These are phyloP conservation scores for Elaeagnus macrophylla DNA, from an alignment of 306 rosid species.

Conservation along the genomic window DNA sequence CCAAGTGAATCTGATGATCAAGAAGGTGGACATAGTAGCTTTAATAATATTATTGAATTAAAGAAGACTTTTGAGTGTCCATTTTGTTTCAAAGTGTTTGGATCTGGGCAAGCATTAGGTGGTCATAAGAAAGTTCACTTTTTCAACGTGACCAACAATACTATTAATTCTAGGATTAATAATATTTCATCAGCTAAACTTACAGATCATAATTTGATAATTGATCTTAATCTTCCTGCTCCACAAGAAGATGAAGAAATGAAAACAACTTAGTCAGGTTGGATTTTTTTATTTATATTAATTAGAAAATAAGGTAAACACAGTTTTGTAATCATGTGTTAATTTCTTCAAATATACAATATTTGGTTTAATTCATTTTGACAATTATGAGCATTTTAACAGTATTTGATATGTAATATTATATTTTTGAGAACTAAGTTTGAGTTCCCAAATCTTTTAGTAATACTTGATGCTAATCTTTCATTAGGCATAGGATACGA, in stretches of 20 bases:
- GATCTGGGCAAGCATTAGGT: conserved; percentile 51
- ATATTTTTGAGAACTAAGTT: no score
- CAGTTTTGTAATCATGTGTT: no score
- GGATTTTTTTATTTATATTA: no score
- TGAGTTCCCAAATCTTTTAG: no score
- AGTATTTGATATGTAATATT: no score
- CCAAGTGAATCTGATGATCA: background rate
- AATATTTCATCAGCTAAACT: conserved; percentile 2
- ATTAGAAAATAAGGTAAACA: no score
- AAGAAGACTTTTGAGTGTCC: conserved; percentile 25
- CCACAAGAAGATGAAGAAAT: conserved; percentile 20
- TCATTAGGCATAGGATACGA: no score
- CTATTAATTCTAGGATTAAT: conserved; percentile 1
- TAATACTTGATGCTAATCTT: no score
- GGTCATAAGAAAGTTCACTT: conserved; percentile 59
- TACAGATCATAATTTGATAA: background rate
- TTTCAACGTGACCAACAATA: background rate
- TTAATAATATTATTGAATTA: background rate
- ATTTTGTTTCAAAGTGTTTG: conserved; percentile 34
- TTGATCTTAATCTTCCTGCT: conserved; percentile 47
- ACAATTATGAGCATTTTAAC: no score
- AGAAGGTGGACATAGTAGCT: background rate
- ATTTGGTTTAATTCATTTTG: no score
- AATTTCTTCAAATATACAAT: no score
- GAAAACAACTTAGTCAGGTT: no score